Evolutionary conservation across 2,329 filamentous ascomycete genomes (phyloP).

Genomic region (Samsoniella hepiali): DNA sequence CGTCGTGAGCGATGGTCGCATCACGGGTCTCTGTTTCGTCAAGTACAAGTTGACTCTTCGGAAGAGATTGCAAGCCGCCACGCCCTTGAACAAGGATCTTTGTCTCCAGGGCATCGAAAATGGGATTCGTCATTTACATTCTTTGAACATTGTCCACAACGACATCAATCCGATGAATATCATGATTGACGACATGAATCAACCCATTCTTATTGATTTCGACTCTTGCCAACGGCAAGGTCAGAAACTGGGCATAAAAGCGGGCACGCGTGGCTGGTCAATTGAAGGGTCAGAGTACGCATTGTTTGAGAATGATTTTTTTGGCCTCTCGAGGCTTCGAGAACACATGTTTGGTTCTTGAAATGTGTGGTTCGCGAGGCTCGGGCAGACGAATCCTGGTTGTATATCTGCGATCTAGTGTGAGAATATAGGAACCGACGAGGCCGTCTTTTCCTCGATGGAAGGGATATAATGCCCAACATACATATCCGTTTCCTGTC

Average conservation of each 20-base stretch:
- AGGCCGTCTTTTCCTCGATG: no score
- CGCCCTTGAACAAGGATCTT: constrained; percentile 4
- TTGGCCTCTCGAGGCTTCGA: background rate
- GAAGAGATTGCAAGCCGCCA: constrained; percentile 14
- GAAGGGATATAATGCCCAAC: no score
- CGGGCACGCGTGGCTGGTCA: background rate
- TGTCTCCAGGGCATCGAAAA: constrained; percentile 19
- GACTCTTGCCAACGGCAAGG: constrained; percentile 29
- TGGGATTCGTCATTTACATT: constrained; percentile 34
- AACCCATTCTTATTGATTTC: constrained; percentile 35
- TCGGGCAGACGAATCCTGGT: no score
- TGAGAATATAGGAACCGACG: no score
- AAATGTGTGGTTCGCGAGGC: no score
- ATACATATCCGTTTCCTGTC: no score
- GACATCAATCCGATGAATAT: constrained; percentile 35
- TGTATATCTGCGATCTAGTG: no score
- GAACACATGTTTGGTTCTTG: no score
- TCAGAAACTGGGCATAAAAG: background rate
- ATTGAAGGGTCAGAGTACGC: background rate
- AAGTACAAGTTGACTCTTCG: constrained; percentile 19
- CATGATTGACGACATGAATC: constrained; percentile 30
- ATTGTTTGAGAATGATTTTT: background rate
- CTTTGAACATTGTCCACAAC: constrained; percentile 34
- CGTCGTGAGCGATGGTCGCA: constrained; percentile 17
- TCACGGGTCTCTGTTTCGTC: constrained; percentile 20